A percentile compares a stretch with the other conserved stretches of the same genome.
Evolutionary conservation across 2,329 filamentous ascomycete genomes (phyloP).

Genomic region (Stachybotrys chlorohalonatus): DNA sequence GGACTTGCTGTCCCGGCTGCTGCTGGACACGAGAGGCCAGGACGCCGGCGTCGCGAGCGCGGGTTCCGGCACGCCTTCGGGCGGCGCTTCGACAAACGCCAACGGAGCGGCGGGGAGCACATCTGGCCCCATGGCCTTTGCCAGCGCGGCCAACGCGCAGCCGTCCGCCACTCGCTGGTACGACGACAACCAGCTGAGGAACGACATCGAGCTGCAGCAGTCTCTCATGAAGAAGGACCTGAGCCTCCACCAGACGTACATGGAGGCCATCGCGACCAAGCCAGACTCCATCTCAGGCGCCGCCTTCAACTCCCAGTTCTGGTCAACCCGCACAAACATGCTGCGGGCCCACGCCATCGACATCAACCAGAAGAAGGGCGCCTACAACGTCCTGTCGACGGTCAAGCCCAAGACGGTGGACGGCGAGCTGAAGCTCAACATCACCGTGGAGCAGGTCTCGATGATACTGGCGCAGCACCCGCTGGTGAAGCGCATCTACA

Average conservation of each 20-base stretch:
- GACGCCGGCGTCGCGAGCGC: conserved; percentile 41
- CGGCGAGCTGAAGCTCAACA: conserved; percentile 63
- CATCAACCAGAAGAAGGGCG: conserved; percentile 72
- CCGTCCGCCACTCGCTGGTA: conserved; percentile 58
- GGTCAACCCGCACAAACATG: conserved; percentile 79
- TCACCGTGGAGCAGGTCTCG: conserved; percentile 86
- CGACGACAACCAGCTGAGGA: conserved; percentile 69
- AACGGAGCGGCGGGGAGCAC: conserved; percentile 28
- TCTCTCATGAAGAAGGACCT: conserved; percentile 77
- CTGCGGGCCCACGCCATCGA: conserved; percentile 88
- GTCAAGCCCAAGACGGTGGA: conserved; percentile 57
- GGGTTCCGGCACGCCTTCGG: conserved; percentile 17
- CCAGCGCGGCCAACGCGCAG: conserved; percentile 54
- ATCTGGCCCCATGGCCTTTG: conserved; percentile 69
- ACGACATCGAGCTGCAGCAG: conserved; percentile 75
- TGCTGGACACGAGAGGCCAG: conserved; percentile 56
- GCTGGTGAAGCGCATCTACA: conserved; percentile 80
- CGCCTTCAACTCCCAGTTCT: conserved; percentile 88
- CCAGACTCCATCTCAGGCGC: conserved; percentile 72
- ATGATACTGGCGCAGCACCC: conserved; percentile 92
- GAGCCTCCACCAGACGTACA: conserved; percentile 71
- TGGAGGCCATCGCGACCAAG: conserved; percentile 74
- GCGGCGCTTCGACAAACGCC: conserved; percentile 16
- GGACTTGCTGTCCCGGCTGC: conserved; percentile 68
- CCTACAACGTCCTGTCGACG: conserved; percentile 88